Conservation (phyloP, 345 rosid species). For the Brassica carinata region DNA sequence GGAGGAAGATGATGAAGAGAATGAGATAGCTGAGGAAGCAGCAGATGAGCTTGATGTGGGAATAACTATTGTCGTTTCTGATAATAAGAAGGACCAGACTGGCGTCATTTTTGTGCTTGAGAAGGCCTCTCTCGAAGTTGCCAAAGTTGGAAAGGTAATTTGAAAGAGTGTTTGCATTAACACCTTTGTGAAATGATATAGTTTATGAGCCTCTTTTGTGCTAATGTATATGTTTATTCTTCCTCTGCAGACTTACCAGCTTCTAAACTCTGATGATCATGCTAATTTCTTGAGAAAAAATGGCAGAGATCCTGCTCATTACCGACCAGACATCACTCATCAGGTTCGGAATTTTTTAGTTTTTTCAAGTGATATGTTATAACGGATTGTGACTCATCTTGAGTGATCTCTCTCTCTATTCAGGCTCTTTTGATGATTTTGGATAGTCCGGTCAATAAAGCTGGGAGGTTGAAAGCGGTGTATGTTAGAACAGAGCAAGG, state of each 20-base stretch:
- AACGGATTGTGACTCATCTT: slow-evolving; percentile 1
- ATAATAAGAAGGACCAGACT: slow-evolving; percentile 37
- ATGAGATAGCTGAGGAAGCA: slow-evolving; percentile 42
- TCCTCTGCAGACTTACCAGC: slow-evolving; percentile 64
- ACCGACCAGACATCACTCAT: slow-evolving; percentile 80
- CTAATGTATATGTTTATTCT: slow-evolving; percentile 4
- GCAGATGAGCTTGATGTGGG: slow-evolving; percentile 48
- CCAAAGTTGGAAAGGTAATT: slow-evolving; percentile 92
- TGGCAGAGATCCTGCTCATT: slow-evolving; percentile 75
- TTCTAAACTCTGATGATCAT: slow-evolving; percentile 90
- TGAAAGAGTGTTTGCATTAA: background rate
- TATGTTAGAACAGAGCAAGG: slow-evolving; percentile 86
- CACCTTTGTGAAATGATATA: background rate
- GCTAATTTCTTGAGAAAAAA: slow-evolving; percentile 73
- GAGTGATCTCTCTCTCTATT: background rate
- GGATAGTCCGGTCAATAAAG: slow-evolving; percentile 86
- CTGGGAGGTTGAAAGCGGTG: slow-evolving; percentile 78
- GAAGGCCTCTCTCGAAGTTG: slow-evolving; percentile 85
- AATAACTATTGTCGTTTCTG: slow-evolving; percentile 50
- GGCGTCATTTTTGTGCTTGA: slow-evolving; percentile 77
- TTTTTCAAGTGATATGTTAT: background rate
- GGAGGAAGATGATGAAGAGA: slow-evolving; percentile 32
- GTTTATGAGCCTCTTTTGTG: background rate
- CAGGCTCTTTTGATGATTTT: slow-evolving; percentile 80
- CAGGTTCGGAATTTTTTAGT: slow-evolving; percentile 50